Evolutionary conservation across 345 rosid genomes (phyloP).

Genomic region (Sisymbrium irio): DNA sequence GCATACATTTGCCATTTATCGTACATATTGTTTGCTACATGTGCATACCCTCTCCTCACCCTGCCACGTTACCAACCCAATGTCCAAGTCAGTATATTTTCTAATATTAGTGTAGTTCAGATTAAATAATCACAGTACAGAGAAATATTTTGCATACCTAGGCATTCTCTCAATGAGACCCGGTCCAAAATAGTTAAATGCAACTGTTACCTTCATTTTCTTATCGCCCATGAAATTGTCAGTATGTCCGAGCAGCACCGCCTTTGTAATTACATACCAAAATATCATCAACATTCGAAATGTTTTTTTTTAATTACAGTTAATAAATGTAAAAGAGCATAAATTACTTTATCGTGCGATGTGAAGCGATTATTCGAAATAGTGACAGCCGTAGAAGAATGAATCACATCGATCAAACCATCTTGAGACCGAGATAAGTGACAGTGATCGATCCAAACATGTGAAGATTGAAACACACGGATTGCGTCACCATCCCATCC

Average conservation of each 20-base stretch:
- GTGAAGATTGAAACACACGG: constrained; percentile 50
- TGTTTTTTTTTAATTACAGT: neutral
- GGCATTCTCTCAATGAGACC: constrained; percentile 81
- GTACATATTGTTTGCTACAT: constrained; percentile 81
- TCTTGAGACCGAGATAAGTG: constrained; percentile 52
- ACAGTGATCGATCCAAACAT: constrained; percentile 85
- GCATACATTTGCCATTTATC: constrained; percentile 83
- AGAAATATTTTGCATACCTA: constrained; percentile 38
- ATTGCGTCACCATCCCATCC: constrained; percentile 73
- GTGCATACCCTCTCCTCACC: constrained; percentile 70
- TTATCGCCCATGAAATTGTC: constrained; percentile 55
- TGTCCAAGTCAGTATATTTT: neutral
- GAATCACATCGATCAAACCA: constrained; percentile 71
- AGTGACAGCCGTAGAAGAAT: constrained; percentile 68
- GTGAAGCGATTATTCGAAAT: constrained; percentile 66
- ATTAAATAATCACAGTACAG: neutral
- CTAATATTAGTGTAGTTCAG: neutral
- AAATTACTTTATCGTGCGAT: constrained; percentile 57
- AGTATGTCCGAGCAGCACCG: constrained; percentile 62
- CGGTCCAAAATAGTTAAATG: constrained; percentile 63
- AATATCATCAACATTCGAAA: neutral
- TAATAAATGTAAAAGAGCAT: neutral
- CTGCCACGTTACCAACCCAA: constrained; percentile 25
- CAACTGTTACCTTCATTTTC: constrained; percentile 71
- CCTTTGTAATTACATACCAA: constrained; percentile 34